A percentile compares a stretch with the other conserved stretches of the same genome.
Evolutionary conservation across 768 basidiomycete genomes (phyloP).

Genomic region (Calocybe indica): DNA sequence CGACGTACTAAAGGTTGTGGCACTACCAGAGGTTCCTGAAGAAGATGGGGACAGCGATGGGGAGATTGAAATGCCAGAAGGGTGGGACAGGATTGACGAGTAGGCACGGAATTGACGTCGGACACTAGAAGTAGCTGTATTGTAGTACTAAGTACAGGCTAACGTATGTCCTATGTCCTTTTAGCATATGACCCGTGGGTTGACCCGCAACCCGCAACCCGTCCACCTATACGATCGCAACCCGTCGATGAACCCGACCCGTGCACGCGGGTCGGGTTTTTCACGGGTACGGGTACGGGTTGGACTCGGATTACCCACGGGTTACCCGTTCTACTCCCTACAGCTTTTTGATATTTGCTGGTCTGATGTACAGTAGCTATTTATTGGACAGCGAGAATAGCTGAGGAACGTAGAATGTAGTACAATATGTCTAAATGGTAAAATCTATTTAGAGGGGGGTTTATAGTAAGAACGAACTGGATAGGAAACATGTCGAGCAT

Average conservation of each 20-base stretch:
- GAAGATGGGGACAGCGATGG: constrained; percentile 6
- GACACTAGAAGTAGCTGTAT: not conserved
- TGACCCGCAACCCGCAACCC: too few relatives aligned
- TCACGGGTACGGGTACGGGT: constrained; percentile 9
- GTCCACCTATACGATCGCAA: not conserved
- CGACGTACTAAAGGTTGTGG: constrained; percentile 6
- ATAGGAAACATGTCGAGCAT: too few relatives aligned
- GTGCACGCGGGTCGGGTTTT: constrained; percentile 6
- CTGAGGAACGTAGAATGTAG: too few relatives aligned
- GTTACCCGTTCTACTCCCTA: constrained; percentile 8
- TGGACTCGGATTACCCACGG: constrained; percentile 1
- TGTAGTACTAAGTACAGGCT: not conserved
- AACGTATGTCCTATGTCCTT: not conserved
- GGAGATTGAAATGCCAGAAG: not conserved
- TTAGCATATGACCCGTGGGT: not conserved
- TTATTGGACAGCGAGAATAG: too few relatives aligned
- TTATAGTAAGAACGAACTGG: too few relatives aligned
- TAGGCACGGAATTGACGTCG: not conserved
- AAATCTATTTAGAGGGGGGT: too few relatives aligned
- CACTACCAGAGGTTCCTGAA: not conserved
- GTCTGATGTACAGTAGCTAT: too few relatives aligned
- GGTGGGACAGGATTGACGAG: not conserved
- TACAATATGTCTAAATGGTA: too few relatives aligned
- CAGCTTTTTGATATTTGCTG: not conserved
- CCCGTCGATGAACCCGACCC: constrained; percentile 1